Conservation (phyloP, 2,329 filamentous ascomycete species). For the Penicillium italicum region DNA sequence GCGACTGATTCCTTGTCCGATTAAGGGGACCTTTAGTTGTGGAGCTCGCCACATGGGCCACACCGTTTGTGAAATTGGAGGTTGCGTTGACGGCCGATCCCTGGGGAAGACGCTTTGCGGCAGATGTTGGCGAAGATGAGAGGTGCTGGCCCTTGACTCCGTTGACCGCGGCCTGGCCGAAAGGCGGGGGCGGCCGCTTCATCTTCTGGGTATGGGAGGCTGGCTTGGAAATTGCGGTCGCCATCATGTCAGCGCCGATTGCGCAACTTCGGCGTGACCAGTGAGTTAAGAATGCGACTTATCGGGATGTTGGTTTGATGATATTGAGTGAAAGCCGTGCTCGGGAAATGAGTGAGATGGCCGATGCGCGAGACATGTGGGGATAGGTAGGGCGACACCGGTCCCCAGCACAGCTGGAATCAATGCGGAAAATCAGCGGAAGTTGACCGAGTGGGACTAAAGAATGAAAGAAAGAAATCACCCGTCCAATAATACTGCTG, state of each 20-base stretch:
- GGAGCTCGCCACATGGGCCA: conserved; percentile 19
- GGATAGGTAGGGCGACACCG: conserved; percentile 37
- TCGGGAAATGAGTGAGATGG: conserved; percentile 39
- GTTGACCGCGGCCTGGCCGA: conserved; percentile 60
- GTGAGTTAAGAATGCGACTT: conserved; percentile 23
- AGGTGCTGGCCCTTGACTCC: conserved; percentile 56
- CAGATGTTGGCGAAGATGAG: conserved; percentile 54
- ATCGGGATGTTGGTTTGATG: conserved; percentile 24
- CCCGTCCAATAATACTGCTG: conserved; percentile 28
- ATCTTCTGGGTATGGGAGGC: conserved; percentile 54
- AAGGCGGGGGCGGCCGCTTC: conserved; percentile 64
- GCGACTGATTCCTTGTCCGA: conserved; percentile 58
- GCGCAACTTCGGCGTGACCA: conserved; percentile 20
- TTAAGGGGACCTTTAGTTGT: conserved; percentile 38
- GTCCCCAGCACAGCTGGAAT: conserved; percentile 28
- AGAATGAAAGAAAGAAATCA: conserved; percentile 19
- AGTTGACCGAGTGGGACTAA: conserved; percentile 19
- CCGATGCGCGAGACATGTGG: conserved; percentile 46
- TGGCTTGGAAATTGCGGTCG: conserved; percentile 45
- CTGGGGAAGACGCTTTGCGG: conserved; percentile 55
- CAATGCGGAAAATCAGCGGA: conserved; percentile 20
- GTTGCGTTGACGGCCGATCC: conserved; percentile 38
- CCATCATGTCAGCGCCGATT: conserved; percentile 34
- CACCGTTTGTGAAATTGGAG: conserved; percentile 45
- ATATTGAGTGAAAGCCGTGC: conserved; percentile 30